These are phyloP conservation scores for Microsporum audouinii DNA, from an alignment of 2,329 filamentous ascomycete species.

Conservation along the genomic window DNA sequence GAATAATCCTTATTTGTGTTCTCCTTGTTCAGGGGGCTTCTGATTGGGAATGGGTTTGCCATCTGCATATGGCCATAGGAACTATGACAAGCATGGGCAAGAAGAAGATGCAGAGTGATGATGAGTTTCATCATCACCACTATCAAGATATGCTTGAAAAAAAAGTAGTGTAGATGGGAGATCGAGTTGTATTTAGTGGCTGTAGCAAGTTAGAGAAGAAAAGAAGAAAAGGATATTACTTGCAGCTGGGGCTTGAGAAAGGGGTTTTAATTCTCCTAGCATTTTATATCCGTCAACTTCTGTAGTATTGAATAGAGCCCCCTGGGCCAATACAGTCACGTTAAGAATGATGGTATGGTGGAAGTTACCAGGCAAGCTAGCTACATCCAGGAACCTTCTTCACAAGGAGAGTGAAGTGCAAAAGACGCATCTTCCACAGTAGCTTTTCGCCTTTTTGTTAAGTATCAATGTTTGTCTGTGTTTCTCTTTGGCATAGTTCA, in stretches of 20 bases:
- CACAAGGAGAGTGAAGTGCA: neutral
- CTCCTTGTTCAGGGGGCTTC: constrained; percentile 39
- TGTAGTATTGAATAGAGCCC: neutral
- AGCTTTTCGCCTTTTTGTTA: neutral
- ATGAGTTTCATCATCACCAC: neutral
- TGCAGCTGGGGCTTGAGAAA: neutral
- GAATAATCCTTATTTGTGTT: constrained; percentile 52
- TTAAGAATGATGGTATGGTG: neutral
- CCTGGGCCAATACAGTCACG: neutral
- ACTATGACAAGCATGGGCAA: neutral
- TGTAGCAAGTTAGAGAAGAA: neutral
- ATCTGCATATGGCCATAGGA: constrained; percentile 42
- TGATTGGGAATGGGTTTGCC: constrained; percentile 43
- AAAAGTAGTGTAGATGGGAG: neutral
- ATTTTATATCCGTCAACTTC: neutral
- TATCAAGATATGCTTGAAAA: neutral
- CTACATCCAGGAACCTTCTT: neutral
- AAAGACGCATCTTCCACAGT: neutral
- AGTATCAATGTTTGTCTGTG: neutral
- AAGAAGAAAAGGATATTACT: neutral
- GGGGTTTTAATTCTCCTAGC: neutral
- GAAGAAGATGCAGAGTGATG: neutral
- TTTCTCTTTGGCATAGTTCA: neutral
- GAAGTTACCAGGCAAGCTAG: neutral
- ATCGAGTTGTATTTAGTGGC: neutral